These are phyloP conservation scores for Neoboletus magnificus DNA, from an alignment of 768 basidiomycete genomes.

Conservation along the genomic window DNA sequence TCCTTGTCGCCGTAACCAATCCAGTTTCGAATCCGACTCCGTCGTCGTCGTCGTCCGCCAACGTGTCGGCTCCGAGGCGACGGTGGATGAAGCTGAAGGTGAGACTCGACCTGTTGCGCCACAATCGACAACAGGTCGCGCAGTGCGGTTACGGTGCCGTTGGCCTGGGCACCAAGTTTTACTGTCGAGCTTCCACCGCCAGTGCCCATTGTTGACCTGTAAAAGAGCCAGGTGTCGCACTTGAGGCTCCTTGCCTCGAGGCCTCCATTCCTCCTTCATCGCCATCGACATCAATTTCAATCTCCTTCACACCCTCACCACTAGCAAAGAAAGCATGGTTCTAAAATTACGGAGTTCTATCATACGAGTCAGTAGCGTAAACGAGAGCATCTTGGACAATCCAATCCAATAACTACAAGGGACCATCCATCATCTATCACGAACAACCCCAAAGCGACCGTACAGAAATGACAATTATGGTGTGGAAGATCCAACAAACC, in stretches of 20 bases:
- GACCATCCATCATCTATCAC: neutral
- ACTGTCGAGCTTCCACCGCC: neutral
- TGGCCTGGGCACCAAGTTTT: neutral
- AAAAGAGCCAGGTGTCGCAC: neutral
- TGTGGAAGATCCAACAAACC: neutral
- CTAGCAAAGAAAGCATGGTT: neutral
- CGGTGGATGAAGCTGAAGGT: conserved; percentile 17
- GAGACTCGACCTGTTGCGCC: conserved; percentile 25
- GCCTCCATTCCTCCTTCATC: conserved; percentile 3
- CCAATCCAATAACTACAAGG: neutral
- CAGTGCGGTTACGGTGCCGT: neutral
- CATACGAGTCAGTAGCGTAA: conserved; percentile 4
- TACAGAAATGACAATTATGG: neutral
- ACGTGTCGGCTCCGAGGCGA: neutral
- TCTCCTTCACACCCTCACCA: neutral
- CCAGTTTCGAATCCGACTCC: conserved; percentile 17
- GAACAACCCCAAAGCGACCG: neutral
- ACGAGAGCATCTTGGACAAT: neutral
- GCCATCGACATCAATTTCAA: neutral
- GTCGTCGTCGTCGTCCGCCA: conserved; percentile 3
- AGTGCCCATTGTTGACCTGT: neutral
- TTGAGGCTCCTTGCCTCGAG: conserved; percentile 13
- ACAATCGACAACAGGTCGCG: conserved; percentile 23
- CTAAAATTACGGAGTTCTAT: conserved; percentile 12
- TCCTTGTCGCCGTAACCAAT: conserved; percentile 4